These are phyloP conservation scores for Cryoendolithus antarcticus DNA, from an alignment of 2,329 filamentous ascomycete species.

Conservation along the genomic window DNA sequence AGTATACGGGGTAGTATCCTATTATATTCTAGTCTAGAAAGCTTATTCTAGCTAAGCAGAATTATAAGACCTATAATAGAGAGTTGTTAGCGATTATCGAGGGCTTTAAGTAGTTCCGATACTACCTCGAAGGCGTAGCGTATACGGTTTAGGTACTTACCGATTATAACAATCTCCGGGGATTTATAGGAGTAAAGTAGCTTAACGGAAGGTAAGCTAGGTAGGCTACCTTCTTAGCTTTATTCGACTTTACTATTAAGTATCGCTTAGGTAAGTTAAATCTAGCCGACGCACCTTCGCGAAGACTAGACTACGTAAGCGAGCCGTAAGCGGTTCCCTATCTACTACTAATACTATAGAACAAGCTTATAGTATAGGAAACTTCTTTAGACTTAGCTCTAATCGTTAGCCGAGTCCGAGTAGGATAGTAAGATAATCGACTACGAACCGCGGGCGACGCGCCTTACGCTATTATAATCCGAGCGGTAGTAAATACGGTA, in stretches of 20 bases:
- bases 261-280: conserved; percentile 8
- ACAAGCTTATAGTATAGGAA: conserved; percentile 3
- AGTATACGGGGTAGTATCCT: conserved; percentile 3
- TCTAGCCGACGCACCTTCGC: conserved; percentile 4
- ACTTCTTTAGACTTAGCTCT: neutral
- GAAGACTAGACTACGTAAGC: conserved; percentile 4
- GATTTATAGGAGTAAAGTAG: conserved; percentile 20
- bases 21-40: conserved; percentile 17
- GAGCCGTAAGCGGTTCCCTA: neutral
- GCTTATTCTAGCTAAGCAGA: conserved; percentile 13
- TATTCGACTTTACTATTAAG: conserved; percentile 16
- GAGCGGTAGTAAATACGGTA: neutral
- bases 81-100: conserved; percentile 25
- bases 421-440: neutral
- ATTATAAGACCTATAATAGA: conserved; percentile 27
- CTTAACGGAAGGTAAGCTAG: conserved; percentile 17
- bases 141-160: conserved; percentile 13
- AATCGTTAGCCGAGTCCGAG: neutral
- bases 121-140: conserved; percentile 11
- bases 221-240: conserved; percentile 13
- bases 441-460: neutral
- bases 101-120: conserved; percentile 15
- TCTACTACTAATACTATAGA: conserved; percentile 6
- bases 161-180: conserved; percentile 20
- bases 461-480: neutral